Conservation (phyloP, 352 stramenopile genomes). For the Phytophthora colocasiae region DNA sequence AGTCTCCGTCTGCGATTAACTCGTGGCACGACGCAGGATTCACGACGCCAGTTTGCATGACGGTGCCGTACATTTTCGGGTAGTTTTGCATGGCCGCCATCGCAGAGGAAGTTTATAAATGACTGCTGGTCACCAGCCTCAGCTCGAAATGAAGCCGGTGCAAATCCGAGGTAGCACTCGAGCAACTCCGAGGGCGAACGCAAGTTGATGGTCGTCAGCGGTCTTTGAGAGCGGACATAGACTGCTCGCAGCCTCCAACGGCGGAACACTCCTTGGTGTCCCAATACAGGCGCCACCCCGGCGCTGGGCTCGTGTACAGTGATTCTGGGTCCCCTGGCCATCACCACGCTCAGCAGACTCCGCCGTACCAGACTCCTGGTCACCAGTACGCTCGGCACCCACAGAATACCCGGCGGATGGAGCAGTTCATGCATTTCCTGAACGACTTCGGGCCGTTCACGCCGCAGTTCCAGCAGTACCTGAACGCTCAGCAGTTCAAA, state of each 20-base stretch:
- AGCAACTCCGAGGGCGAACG: neutral
- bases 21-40: conserved; percentile 1
- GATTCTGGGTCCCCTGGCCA: too few relatives aligned
- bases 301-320: too few relatives aligned
- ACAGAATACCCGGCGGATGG: too few relatives aligned
- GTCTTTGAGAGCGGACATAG: neutral
- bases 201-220: conserved; percentile 4
- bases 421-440: too few relatives aligned
- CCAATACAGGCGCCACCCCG: too few relatives aligned
- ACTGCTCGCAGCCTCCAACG: neutral
- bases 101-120: neutral
- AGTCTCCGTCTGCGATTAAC: neutral
- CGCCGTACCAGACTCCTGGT: too few relatives aligned
- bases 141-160: neutral
- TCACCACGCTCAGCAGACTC: too few relatives aligned
- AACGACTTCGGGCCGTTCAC: too few relatives aligned
- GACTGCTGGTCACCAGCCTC: neutral
- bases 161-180: conserved; percentile 12
- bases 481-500: too few relatives aligned
- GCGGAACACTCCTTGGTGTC: neutral
- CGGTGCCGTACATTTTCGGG: conserved; percentile 13
- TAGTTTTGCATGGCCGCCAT: neutral
- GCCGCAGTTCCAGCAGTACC: too few relatives aligned
- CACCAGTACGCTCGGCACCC: too few relatives aligned
- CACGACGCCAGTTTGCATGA: conserved; percentile 11